These are phyloP conservation scores for Dendrocalamus latiflorus DNA, from an alignment of 202 grass and related monocot genomes.

Conservation along the genomic window DNA sequence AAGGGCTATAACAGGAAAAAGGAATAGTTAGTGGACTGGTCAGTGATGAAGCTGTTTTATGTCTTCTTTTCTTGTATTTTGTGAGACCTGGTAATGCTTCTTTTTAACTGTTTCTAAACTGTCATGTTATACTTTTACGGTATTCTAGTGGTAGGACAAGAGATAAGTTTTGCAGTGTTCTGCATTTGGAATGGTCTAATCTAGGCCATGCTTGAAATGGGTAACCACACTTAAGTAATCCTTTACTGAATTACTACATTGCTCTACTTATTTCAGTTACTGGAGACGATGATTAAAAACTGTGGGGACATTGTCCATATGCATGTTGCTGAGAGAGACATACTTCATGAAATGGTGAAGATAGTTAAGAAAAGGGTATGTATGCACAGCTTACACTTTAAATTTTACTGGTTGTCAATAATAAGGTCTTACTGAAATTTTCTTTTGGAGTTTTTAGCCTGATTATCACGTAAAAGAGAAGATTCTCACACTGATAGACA, in stretches of 20 bases:
- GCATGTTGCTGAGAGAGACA: conserved; percentile 90
- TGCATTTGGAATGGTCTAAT: conserved; percentile 9
- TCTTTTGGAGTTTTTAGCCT: conserved; percentile 45
- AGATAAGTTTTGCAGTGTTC: neutral
- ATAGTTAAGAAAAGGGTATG: conserved; percentile 95
- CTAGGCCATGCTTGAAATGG: neutral
- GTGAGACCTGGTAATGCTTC: neutral
- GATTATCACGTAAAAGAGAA: conserved; percentile 95
- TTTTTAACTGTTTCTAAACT: neutral
- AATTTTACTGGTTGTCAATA: neutral
- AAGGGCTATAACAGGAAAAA: neutral
- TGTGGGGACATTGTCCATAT: conserved; percentile 96
- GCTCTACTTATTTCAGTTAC: too few species aligned
- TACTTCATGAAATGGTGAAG: conserved; percentile 96
- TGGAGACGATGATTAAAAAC: conserved; percentile 95
- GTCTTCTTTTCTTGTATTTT: neutral
- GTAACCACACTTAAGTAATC: neutral
- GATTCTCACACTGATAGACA: too few species aligned
- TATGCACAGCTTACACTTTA: conserved; percentile 17
- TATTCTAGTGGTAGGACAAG: neutral
- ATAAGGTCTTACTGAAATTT: neutral
- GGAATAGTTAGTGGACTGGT: neutral
- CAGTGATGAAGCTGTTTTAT: neutral
- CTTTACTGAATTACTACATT: conserved; percentile 21
- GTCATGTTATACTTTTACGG: neutral